These are phyloP conservation scores for Taxawa tesnikishii DNA, from an alignment of 2,329 filamentous ascomycete species.

Conservation along the genomic window DNA sequence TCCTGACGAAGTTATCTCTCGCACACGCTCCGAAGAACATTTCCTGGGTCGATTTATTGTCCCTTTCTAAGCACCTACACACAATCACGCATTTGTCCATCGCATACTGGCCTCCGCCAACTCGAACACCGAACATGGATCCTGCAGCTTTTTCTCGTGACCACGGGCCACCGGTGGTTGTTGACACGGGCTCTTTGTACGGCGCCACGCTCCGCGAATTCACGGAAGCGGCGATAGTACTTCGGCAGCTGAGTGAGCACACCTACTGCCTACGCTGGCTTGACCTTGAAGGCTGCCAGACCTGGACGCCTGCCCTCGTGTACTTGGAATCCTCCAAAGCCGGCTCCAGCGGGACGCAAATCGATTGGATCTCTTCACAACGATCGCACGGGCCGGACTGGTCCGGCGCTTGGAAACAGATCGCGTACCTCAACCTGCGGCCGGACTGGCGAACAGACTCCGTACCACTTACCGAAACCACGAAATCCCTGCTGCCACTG, in stretches of 20 bases:
- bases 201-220: slow-evolving; percentile 41
- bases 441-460: slow-evolving; percentile 2
- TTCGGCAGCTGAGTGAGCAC: slow-evolving; percentile 41
- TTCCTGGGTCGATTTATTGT: slow-evolving; percentile 44
- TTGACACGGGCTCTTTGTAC: slow-evolving; percentile 42
- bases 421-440: slow-evolving; percentile 3
- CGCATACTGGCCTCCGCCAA: slow-evolving; percentile 49
- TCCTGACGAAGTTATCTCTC: slow-evolving; percentile 46
- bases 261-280: slow-evolving; percentile 50
- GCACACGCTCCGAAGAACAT: slow-evolving; percentile 36
- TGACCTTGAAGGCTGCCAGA: slow-evolving; percentile 46
- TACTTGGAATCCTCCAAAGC: neutral
- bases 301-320: slow-evolving; percentile 40
- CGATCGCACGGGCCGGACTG: slow-evolving; percentile 3
- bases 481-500: neutral
- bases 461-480: neutral
- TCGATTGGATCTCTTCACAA: too few relatives aligned
- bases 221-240: slow-evolving; percentile 42
- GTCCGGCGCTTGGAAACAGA: slow-evolving; percentile 3
- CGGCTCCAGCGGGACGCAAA: neutral
- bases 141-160: too few relatives aligned
- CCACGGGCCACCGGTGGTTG: too few relatives aligned
- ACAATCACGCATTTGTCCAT: slow-evolving; percentile 50
- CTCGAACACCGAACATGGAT: slow-evolving; percentile 40
- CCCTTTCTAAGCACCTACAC: slow-evolving; percentile 39